A percentile compares a stretch with the other conserved stretches of the same genome.
Conservation (phyloP, 331 rosid genomes). For the Malus hybrid region DNA sequence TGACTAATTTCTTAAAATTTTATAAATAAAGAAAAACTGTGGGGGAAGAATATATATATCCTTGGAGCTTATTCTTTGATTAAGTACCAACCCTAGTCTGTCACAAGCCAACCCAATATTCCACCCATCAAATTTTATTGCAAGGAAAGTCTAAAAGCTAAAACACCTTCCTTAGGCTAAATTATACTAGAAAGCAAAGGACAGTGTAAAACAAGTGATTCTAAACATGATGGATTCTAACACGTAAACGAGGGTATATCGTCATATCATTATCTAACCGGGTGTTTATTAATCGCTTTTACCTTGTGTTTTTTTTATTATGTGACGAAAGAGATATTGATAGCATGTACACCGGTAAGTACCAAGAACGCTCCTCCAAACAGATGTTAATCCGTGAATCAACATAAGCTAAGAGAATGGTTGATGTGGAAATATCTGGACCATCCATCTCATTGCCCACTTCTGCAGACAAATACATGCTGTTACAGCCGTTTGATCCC, state of each 20-base stretch:
- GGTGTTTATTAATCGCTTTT: no score
- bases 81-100: no score
- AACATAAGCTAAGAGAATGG: background rate
- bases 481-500: slow-evolving; percentile 5
- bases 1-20: background rate
- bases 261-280: no score
- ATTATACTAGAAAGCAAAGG: no score
- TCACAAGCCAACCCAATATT: background rate
- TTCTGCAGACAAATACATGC: background rate
- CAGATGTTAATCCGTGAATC: background rate
- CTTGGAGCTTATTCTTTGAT: background rate
- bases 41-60: background rate
- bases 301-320: no score
- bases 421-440: background rate
- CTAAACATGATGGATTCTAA: background rate
- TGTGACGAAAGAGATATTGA: background rate
- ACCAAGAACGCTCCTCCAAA: background rate
- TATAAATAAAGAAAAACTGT: background rate
- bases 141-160: background rate
- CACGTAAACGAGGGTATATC: background rate
- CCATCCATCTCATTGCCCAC: background rate
- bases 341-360: no score
- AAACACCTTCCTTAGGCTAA: no score
- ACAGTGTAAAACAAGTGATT: no score
- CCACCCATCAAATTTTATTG: background rate